These are phyloP conservation scores for Pythium folliculosum DNA, from an alignment of 352 stramenopile species.

Conservation along the genomic window DNA sequence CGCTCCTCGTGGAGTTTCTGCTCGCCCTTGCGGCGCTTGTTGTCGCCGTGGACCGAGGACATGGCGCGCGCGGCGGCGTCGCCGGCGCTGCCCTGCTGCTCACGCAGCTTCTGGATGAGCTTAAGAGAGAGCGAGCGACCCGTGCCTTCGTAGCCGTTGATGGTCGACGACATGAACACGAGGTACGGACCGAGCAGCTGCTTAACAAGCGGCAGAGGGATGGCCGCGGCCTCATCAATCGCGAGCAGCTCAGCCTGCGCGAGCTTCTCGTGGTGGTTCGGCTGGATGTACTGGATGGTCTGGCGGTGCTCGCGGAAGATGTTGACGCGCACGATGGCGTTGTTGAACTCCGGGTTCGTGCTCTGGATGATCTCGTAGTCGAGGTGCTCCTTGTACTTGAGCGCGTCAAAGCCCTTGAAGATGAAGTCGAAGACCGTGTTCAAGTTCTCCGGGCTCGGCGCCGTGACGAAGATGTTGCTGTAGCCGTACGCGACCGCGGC, in stretches of 20 bases:
- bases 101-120: conserved; percentile 97
- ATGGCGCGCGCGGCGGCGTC: conserved; percentile 54
- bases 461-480: conserved; percentile 97
- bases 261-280: conserved; percentile 95
- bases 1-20: conserved; percentile 96
- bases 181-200: conserved; percentile 95
- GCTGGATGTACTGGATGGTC: conserved; percentile 97
- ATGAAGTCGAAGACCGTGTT: conserved; percentile 99
- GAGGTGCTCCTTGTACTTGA: conserved; percentile 96
- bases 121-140: conserved; percentile 98
- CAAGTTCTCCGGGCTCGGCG: conserved; percentile 98
- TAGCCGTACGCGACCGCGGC: conserved; percentile 90
- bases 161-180: conserved; percentile 98
- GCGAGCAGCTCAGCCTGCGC: conserved; percentile 97
- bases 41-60: conserved; percentile 84
- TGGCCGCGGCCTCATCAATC: conserved; percentile 99
- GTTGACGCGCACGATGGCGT: conserved; percentile 94
- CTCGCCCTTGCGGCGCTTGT: conserved; percentile 94
- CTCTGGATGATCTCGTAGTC: conserved; percentile 96
- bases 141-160: conserved; percentile 99
- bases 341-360: conserved; percentile 84
- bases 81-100: conserved; percentile 88
- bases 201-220: conserved; percentile 98
- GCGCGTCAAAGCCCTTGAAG: conserved; percentile 93
- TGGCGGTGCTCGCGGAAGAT: conserved; percentile 97